A percentile compares a stretch with the other conserved stretches of the same genome.
Conservation (phyloP, 176 grass and related monocot genomes). For the Metroxylon sagu region DNA sequence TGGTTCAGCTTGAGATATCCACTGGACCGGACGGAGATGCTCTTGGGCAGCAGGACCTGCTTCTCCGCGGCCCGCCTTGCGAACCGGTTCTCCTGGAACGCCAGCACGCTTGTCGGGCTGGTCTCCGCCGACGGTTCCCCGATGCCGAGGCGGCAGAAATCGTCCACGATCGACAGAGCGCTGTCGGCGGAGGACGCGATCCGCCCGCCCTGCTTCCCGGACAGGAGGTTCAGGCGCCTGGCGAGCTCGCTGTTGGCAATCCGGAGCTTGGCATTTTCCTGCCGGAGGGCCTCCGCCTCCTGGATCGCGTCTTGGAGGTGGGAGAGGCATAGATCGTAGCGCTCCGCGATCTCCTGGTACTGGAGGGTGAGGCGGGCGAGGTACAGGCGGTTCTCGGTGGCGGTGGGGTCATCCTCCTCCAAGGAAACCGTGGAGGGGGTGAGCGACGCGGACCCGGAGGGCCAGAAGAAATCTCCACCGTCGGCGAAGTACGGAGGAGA, state of each 20-base stretch:
- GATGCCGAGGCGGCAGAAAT: slow-evolving; percentile 42
- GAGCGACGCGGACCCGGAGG: slow-evolving; percentile 56
- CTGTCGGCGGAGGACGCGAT: slow-evolving; percentile 9
- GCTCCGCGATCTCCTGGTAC: slow-evolving; percentile 72
- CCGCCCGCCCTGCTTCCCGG: slow-evolving; percentile 23
- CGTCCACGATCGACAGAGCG: slow-evolving; percentile 27
- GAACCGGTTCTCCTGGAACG: slow-evolving; percentile 7
- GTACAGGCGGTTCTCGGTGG: slow-evolving; percentile 57
- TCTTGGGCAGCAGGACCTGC: slow-evolving; percentile 49
- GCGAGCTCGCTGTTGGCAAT: slow-evolving; percentile 61
- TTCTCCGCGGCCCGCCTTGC: slow-evolving; percentile 26
- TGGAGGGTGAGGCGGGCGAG: slow-evolving; percentile 72
- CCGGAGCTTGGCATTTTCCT: slow-evolving; percentile 65
- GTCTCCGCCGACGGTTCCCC: slow-evolving; percentile 15
- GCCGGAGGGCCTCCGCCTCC: slow-evolving; percentile 51
- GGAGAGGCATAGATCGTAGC: slow-evolving; percentile 77
- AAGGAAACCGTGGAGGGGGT: slow-evolving; percentile 56
- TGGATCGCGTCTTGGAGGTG: slow-evolving; percentile 65
- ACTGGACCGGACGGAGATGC: slow-evolving; percentile 80
- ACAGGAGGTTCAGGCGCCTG: slow-evolving; percentile 33
- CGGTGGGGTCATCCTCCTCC: slow-evolving; percentile 27
- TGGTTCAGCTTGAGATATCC: slow-evolving; percentile 68
- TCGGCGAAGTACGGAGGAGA: slow-evolving; percentile 34
- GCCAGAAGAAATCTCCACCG: slow-evolving; percentile 48
- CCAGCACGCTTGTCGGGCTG: slow-evolving; percentile 29